These are phyloP conservation scores for Phaseolus lunatus DNA, from an alignment of 306 rosid species.

Conservation along the genomic window DNA sequence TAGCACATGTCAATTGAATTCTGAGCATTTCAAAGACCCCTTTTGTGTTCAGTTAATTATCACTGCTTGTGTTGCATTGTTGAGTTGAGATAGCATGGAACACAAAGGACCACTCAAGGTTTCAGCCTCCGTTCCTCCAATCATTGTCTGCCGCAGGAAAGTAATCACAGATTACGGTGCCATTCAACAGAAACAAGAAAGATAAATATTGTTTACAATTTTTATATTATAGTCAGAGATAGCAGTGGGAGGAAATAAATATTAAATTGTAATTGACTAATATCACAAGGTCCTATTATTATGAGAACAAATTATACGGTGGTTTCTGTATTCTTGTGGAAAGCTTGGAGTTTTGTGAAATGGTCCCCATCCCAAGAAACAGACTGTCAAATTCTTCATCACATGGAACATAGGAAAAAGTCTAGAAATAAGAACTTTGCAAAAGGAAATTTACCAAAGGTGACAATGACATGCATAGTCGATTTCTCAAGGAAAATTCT, in stretches of 20 bases:
- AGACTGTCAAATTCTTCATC: conserved; percentile 80
- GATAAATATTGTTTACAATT: conserved; percentile 27
- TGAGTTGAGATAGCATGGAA: conserved; percentile 52
- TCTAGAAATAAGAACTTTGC: neutral
- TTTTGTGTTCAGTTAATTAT: conserved; percentile 36
- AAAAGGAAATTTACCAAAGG: conserved; percentile 42
- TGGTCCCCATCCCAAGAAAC: conserved; percentile 71
- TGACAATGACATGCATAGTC: conserved; percentile 50
- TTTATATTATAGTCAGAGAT: conserved; percentile 43
- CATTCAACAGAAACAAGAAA: conserved; percentile 39
- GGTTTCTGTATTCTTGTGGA: conserved; percentile 60
- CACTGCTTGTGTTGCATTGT: conserved; percentile 46
- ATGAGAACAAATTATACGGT: conserved; percentile 48
- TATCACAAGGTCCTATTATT: conserved; percentile 40
- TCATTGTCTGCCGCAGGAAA: conserved; percentile 70
- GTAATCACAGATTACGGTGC: conserved; percentile 58
- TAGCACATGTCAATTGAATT: conserved; percentile 49
- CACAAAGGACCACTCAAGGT: conserved; percentile 56
- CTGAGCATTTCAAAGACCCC: conserved; percentile 35
- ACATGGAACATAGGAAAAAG: conserved; percentile 51
- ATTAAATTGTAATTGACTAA: conserved; percentile 44
- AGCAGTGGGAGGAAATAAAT: conserved; percentile 44
- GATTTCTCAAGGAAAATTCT: conserved; percentile 53
- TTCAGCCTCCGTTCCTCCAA: conserved; percentile 63
- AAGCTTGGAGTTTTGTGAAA: conserved; percentile 66